These are phyloP conservation scores for Nadsonia starkeyi-henricii DNA, from an alignment of 1,139 yeast genomes.

Conservation along the genomic window DNA sequence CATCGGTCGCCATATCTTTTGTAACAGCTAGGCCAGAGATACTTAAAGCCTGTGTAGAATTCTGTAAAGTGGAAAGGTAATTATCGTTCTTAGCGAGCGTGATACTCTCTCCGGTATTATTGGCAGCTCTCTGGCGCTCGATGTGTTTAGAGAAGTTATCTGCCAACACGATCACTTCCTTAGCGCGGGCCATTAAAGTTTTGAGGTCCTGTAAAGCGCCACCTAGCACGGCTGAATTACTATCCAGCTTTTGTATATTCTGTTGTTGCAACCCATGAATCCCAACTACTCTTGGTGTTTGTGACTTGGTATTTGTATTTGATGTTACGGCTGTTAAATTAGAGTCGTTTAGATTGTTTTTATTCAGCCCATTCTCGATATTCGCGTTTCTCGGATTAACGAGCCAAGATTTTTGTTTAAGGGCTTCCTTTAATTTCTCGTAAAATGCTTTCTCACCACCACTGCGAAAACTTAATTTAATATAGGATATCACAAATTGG, in stretches of 20 bases:
- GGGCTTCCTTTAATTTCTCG: constrained; percentile 16
- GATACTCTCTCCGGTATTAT: neutral
- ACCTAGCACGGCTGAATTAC: constrained; percentile 49
- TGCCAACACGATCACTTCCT: constrained; percentile 53
- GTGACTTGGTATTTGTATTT: neutral
- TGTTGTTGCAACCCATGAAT: constrained; percentile 56
- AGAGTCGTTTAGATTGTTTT: too few relatives aligned
- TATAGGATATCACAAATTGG: neutral
- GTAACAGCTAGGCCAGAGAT: constrained; percentile 24
- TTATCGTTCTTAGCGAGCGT: constrained; percentile 5
- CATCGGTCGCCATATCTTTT: constrained; percentile 26
- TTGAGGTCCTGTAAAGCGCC: constrained; percentile 67
- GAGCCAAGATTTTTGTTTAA: constrained; percentile 14
- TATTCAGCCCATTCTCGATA: too few relatives aligned
- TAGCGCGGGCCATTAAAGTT: constrained; percentile 63
- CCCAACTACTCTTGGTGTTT: constrained; percentile 28
- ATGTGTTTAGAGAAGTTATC: constrained; percentile 30
- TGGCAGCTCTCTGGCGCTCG: constrained; percentile 12
- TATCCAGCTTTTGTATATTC: constrained; percentile 42
- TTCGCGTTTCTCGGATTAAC: neutral
- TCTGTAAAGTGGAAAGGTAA: constrained; percentile 17
- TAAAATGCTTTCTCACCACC: constrained; percentile 23
- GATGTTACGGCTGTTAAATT: too few relatives aligned
- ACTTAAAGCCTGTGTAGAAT: constrained; percentile 22
- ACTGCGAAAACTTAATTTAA: constrained; percentile 23